Base-by-base conservation (phyloP, 2,329 filamentous ascomycete genomes). In the Ampelomyces quisqualis region DNA sequence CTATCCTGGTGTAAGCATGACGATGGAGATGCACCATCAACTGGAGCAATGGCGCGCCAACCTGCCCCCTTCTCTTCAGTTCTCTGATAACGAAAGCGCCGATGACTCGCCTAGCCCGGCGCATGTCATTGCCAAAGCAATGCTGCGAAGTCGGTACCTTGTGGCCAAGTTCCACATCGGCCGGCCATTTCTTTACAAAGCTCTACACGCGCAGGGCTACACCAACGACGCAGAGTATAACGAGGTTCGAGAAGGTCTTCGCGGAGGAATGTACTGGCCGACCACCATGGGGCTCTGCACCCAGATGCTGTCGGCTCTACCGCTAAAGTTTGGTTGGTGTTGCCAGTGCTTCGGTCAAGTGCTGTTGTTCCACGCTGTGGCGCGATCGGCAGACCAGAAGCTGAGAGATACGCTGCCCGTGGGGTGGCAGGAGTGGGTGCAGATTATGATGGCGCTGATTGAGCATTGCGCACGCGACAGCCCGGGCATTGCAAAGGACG, bases 11-110 rank as follows among this genome's bases (percentile, higher is more conserved):
- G 70, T 73, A 10, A 70, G 70, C 6, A 65, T 79, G 35, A 76
- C 74, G 15, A 63, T 70, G 21, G 77, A 79, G 55, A 72, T 79
- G 43, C 70, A 73, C 34, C 75, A 78, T 55, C 77, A 79, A 57
- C 70, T 79, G 13, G 75, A 77, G 52, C 75, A 78, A 55, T 79
- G 77, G 77, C 74, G 75, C 18, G 65, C 58, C 4, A 77, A 77
- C 38, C 71, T 79, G 10, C 76, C 77, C 7, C 47, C 68, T 11
- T 61, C 70, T 6, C 67, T 77, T 13, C 73, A 76, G 41, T 77
- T 76, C 46, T 57, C 65, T 10, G 69, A 73, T 22, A 37, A 58
- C 21, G 62, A 65, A 33, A 56, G 49, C 23, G 50, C 34, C 1
- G 60, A 63, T 26, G 48, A 60, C 31, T 57, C 60, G 3, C 51